phyloP scores from a whole-genome alignment of 371 early-diverging fungal genomes.

The Polyrhizophydium stewartii region DNA sequence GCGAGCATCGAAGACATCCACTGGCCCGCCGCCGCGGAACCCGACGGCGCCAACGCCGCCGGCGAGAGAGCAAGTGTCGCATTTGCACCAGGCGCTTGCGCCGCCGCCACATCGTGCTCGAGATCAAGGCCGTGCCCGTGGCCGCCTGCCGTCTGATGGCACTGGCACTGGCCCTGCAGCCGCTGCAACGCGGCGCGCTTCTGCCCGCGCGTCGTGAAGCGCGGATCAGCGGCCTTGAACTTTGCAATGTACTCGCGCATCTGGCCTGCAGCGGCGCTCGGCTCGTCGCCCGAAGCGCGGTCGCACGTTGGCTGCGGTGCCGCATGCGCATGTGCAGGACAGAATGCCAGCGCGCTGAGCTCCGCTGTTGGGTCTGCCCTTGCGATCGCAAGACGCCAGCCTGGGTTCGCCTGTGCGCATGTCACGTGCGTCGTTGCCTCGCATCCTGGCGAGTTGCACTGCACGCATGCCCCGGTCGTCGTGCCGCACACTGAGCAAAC shows the following conservation, averaged over 20 bases:
- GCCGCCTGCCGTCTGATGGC: too few relatives aligned
- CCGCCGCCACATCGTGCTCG: too few relatives aligned
- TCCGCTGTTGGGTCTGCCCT: background rate
- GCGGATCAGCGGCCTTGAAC: background rate
- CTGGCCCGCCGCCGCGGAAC: too few relatives aligned
- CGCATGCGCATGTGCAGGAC: too few relatives aligned
- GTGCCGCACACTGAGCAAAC: background rate
- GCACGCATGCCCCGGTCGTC: background rate
- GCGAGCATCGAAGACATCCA: too few relatives aligned
- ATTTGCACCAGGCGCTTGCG: too few relatives aligned
- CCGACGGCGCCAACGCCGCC: too few relatives aligned
- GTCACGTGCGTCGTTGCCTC: background rate
- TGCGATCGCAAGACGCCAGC: background rate
- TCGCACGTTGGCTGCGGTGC: too few relatives aligned
- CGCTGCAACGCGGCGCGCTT: background rate
- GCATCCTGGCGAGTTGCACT: background rate
- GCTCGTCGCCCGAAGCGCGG: too few relatives aligned
- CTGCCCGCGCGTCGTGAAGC: background rate
- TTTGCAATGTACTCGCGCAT: background rate
- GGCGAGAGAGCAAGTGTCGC: too few relatives aligned
- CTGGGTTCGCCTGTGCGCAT: background rate
- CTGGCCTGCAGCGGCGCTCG: background rate
- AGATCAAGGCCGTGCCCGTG: too few relatives aligned
- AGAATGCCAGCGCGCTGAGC: too few relatives aligned
- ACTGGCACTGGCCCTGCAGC: background rate